phyloP scores from a whole-genome alignment of 176 grass and related monocot genomes.

The Zoysia japonica region DNA sequence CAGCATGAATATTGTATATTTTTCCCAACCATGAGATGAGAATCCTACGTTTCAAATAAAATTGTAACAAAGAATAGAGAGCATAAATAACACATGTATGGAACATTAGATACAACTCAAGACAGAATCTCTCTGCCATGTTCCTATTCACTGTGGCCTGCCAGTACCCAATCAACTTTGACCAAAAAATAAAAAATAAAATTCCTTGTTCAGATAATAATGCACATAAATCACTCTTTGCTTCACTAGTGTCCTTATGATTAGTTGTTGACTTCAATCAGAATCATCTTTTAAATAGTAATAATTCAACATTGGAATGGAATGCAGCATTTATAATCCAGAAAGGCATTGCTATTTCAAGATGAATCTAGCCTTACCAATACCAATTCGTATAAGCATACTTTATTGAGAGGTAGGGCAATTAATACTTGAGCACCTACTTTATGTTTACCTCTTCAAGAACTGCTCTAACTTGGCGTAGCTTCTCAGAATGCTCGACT shows the following conservation, averaged over 20 bases:
- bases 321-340: slow-evolving; percentile 14
- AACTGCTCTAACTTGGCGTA: slow-evolving; percentile 98
- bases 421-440: background rate
- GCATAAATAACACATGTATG: slow-evolving; percentile 12
- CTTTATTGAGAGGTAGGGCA: background rate
- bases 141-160: background rate
- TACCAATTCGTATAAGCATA: background rate
- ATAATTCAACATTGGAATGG: background rate
- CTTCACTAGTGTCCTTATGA: slow-evolving; percentile 7
- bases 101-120: slow-evolving; percentile 10
- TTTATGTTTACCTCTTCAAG: slow-evolving; percentile 95
- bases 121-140: background rate
- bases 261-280: background rate
- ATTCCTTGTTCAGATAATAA: background rate
- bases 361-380: slow-evolving; percentile 8
- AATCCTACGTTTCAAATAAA: slow-evolving; percentile 13
- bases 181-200: background rate
- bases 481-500: slow-evolving; percentile 91
- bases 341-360: background rate
- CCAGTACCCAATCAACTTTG: no score
- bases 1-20: slow-evolving; percentile 7
- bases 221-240: background rate
- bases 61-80: slow-evolving; percentile 1
- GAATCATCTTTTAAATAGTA: background rate
- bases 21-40: background rate